These are phyloP conservation scores for Penicillium sclerotiorum DNA, from an alignment of 2,329 filamentous ascomycete species.

Conservation along the genomic window DNA sequence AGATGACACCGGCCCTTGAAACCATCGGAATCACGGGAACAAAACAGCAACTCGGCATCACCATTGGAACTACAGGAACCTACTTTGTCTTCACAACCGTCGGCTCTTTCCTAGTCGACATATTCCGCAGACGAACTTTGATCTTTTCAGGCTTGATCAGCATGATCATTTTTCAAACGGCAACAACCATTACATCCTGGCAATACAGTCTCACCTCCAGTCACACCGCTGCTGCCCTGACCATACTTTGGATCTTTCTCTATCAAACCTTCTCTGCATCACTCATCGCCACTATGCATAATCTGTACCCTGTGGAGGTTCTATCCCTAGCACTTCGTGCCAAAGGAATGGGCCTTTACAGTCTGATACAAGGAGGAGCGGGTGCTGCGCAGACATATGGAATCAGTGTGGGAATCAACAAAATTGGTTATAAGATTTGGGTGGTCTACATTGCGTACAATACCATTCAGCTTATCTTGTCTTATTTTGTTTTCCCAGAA, in stretches of 20 bases:
- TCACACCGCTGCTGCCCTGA: slow-evolving; percentile 43
- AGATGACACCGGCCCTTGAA: slow-evolving; percentile 43
- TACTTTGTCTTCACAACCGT: slow-evolving; percentile 52
- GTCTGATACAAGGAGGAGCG: slow-evolving; percentile 49
- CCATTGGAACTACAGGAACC: slow-evolving; percentile 47
- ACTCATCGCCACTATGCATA: slow-evolving; percentile 54
- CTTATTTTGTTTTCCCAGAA: slow-evolving; percentile 58
- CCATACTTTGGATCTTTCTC: slow-evolving; percentile 52
- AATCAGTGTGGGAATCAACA: slow-evolving; percentile 51
- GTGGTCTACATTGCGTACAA: slow-evolving; percentile 56
- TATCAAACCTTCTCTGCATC: slow-evolving; percentile 52
- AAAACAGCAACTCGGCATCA: slow-evolving; percentile 47
- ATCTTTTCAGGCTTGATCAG: slow-evolving; percentile 49
- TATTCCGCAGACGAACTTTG: slow-evolving; percentile 47
- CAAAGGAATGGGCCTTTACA: slow-evolving; percentile 51
- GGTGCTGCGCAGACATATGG: slow-evolving; percentile 51
- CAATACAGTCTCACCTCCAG: slow-evolving; percentile 39
- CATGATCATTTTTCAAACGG: slow-evolving; percentile 50
- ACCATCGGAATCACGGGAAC: slow-evolving; percentile 45
- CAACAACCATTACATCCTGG: slow-evolving; percentile 54
- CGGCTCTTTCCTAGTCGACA: slow-evolving; percentile 48
- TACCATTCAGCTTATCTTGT: slow-evolving; percentile 47
- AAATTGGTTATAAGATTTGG: slow-evolving; percentile 56
- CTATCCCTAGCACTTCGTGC: slow-evolving; percentile 49
- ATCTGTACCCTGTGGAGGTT: slow-evolving; percentile 51